Percentiles rank a stretch among this genome's conserved stretches.
Evolutionary conservation across 2,329 filamentous ascomycete genomes (phyloP).

Genomic region (Botryotinia narcissicola): DNA sequence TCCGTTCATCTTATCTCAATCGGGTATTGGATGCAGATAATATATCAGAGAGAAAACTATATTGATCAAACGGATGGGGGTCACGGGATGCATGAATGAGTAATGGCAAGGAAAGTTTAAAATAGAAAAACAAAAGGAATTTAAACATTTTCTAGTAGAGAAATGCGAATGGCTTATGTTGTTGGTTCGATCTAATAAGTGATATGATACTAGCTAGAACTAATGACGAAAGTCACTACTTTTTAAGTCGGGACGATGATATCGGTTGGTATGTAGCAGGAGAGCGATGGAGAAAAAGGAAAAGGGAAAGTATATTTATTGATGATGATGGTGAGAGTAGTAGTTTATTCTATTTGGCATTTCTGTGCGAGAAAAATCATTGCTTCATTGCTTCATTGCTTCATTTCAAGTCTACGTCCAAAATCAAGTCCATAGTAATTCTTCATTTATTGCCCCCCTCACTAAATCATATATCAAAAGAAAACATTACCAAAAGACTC

Average conservation of each 20-base stretch:
- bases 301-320: background rate
- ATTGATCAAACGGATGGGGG: background rate
- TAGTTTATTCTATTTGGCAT: background rate
- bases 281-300: background rate
- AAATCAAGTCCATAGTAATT: background rate
- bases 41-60: background rate
- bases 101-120: background rate
- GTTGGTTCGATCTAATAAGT: background rate
- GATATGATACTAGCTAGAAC: background rate
- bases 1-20: background rate
- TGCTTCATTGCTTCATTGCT: too few relatives aligned
- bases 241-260: background rate
- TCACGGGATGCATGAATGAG: background rate
- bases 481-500: background rate
- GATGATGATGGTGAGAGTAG: background rate
- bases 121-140: background rate
- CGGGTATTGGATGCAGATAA: background rate
- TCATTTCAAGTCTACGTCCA: too few relatives aligned
- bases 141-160: background rate
- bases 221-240: background rate
- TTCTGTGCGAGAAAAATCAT: background rate
- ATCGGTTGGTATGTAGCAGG: background rate
- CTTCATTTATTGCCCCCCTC: background rate
- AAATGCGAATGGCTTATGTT: background rate
- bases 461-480: background rate